These are phyloP conservation scores for Vickermania spadyakhi DNA, from an alignment of 208 protist genomes.

Conservation along the genomic window DNA sequence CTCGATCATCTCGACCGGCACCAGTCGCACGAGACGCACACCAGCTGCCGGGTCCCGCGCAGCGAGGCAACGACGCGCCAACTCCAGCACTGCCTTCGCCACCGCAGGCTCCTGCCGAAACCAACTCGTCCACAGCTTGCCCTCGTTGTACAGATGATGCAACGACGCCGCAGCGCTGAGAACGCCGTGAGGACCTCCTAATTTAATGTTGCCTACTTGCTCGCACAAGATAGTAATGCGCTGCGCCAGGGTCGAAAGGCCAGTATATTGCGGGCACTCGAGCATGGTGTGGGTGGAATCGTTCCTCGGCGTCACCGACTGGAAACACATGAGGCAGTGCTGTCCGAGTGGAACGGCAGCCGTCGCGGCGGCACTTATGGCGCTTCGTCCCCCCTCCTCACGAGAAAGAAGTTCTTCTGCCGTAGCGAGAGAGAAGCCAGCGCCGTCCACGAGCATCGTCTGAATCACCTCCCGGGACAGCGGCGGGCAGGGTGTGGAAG, in stretches of 20 bases:
- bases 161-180: constrained; percentile 53
- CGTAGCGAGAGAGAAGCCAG: background rate
- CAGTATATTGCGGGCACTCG: constrained; percentile 59
- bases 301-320: background rate
- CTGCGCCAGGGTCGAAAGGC: constrained; percentile 26
- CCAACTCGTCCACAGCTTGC: constrained; percentile 31
- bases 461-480: constrained; percentile 32
- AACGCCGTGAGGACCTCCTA: constrained; percentile 33
- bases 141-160: constrained; percentile 70
- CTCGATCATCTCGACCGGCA: constrained; percentile 56
- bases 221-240: constrained; percentile 24
- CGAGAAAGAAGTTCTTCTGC: constrained; percentile 5
- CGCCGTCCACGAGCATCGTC: constrained; percentile 32
- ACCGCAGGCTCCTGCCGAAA: constrained; percentile 33
- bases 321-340: constrained; percentile 64
- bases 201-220: constrained; percentile 52
- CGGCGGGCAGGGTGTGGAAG: constrained; percentile 23
- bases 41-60: constrained; percentile 27
- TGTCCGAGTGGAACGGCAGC: constrained; percentile 46
- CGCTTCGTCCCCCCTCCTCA: constrained; percentile 1
- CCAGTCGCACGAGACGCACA: constrained; percentile 53
- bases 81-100: constrained; percentile 22
- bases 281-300: constrained; percentile 29
- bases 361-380: constrained; percentile 15
- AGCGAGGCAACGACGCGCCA: constrained; percentile 41